Base-by-base conservation (phyloP, 2,329 filamentous ascomycete species). In the Thielaviopsis punctulata region DNA sequence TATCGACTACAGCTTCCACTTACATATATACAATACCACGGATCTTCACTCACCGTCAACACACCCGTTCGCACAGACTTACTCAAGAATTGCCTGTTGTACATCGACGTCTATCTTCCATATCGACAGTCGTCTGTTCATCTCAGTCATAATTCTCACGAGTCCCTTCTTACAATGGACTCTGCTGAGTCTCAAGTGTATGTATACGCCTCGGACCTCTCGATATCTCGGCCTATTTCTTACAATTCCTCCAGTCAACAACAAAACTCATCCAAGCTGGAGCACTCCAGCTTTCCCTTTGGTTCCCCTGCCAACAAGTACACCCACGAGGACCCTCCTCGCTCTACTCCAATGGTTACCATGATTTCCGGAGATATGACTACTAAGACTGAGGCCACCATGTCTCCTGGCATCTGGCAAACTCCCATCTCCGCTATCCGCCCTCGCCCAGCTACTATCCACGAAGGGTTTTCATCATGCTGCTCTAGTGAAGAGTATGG, bases 391-490 rank as follows among this genome's bases (percentile, higher is more conserved):
- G 75, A 79, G 58, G 64, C 65, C 48, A 66, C 73, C 61, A 62
- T 66, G 52, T 63, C 66, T 52, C 64, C 70, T 23, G 65, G 68
- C 30, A 65, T 73, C 58, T 80, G 76, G 75, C 73, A 75, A 53
- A 74, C 75, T 48, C 73, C 76, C 8, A 70, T 68, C 12, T 67
- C 75, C 41, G 71, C 75, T 51, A 62, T 69, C 58, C 69, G 73
- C 56, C 73, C 72, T 46, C 70, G 75, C 39, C 76, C 77, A 52
- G 73, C 73, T 44, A 77, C 76, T 39, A 78, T 79, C 53, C 75
- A 80, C 58, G 76, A 79, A 60, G 74, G 72, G 49, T 79, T 80
- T 60, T 74, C 75, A 18, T 53, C 51, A 2, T 80, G 76, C 63
- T 76, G 72, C 59, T 66, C 76, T 56, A 68, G 69, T 33, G 75